A percentile compares a stretch with the other conserved stretches of the same genome.
Evolutionary conservation across 148 eudicot genomes (phyloP).

Genomic region (Dianthus caryophyllus): DNA sequence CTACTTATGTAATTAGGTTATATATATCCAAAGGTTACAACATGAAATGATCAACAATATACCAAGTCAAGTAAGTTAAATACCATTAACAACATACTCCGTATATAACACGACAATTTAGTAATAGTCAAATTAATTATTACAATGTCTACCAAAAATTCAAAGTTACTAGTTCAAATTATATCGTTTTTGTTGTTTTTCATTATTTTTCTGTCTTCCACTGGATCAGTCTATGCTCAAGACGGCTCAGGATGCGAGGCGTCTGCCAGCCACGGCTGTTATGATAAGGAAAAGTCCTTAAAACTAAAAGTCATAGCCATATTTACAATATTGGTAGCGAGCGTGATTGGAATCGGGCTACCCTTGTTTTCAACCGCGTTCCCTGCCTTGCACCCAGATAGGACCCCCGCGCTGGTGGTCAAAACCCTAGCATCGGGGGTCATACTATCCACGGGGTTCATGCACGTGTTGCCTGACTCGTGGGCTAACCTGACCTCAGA

Average conservation of each 20-base stretch:
- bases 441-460: constrained; percentile 43
- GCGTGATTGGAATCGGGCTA: constrained; percentile 34
- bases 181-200: constrained; percentile 8
- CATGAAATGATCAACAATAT: too few species aligned
- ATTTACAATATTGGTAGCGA: constrained; percentile 32
- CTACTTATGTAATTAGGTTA: too few species aligned
- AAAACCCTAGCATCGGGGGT: constrained; percentile 48
- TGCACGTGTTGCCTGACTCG: constrained; percentile 47
- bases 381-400: constrained; percentile 32
- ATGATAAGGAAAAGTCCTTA: constrained; percentile 29
- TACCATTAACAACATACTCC: too few species aligned
- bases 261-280: constrained; percentile 21
- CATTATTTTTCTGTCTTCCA: constrained; percentile 7
- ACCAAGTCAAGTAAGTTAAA: too few species aligned
- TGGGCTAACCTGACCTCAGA: constrained; percentile 32
- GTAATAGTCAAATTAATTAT: neutral
- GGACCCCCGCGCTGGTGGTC: constrained; percentile 31
- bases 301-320: constrained; percentile 32
- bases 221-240: neutral
- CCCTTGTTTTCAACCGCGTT: constrained; percentile 35
- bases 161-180: constrained; percentile 11
- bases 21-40: too few species aligned
- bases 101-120: neutral
- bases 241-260: constrained; percentile 23
- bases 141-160: constrained; percentile 14